These are phyloP conservation scores for Tagetes patula DNA, from an alignment of 129 eudicot genomes.

Conservation along the genomic window DNA sequence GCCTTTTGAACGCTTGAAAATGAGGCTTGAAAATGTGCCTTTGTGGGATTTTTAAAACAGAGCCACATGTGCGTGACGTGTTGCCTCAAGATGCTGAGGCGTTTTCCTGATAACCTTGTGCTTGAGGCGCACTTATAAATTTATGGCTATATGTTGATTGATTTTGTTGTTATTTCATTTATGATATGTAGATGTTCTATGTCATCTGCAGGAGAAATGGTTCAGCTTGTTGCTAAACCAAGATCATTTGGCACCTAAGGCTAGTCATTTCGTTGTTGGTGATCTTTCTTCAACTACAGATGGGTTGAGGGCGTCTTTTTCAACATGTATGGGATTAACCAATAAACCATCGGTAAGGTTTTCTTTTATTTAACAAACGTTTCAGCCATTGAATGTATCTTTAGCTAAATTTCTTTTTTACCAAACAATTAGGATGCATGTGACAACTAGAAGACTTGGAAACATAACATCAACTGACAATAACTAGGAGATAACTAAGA, in stretches of 20 bases:
- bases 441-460: background rate
- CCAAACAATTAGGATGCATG: background rate
- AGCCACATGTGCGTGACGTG: background rate
- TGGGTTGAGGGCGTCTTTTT: constrained; percentile 17
- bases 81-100: background rate
- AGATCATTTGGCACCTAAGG: constrained; percentile 15
- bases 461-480: background rate
- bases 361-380: background rate
- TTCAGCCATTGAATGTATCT: background rate
- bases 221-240: background rate
- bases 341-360: constrained; percentile 18
- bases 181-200: constrained; percentile 19
- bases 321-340: constrained; percentile 17
- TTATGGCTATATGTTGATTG: constrained; percentile 5
- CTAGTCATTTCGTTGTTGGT: background rate
- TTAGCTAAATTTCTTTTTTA: background rate
- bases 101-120: background rate
- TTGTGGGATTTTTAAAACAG: background rate
- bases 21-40: too few relatives aligned
- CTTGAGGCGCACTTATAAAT: too few relatives aligned
- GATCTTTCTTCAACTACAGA: constrained; percentile 1
- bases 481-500: background rate
- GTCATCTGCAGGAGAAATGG: constrained; percentile 30
- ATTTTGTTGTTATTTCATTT: constrained; percentile 12
- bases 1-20: too few relatives aligned